Percentiles rank a stretch among this genome's conserved stretches.
Conservation (phyloP, 1,284 basidiomycete genomes). For the Cerioporus squamosus region DNA sequence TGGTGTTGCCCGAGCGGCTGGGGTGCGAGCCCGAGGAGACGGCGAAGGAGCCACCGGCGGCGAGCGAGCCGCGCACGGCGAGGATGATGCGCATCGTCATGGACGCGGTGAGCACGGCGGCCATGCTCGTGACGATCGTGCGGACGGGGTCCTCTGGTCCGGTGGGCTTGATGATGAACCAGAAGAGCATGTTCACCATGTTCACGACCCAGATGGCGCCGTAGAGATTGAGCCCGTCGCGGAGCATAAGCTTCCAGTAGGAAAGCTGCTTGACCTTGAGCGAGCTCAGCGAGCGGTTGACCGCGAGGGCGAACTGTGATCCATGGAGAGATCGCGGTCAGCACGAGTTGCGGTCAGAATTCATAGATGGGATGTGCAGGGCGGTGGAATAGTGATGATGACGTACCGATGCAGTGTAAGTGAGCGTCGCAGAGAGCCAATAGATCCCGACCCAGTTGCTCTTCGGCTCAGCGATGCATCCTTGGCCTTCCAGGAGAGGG, state of each 20-base stretch:
- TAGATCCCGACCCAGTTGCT: slow-evolving; percentile 81
- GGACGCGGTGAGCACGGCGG: slow-evolving; percentile 80
- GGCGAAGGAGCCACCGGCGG: slow-evolving; percentile 68
- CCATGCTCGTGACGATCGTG: slow-evolving; percentile 82
- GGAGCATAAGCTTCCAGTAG: slow-evolving; percentile 84
- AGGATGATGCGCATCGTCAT: slow-evolving; percentile 86
- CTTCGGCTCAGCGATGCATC: slow-evolving; percentile 82
- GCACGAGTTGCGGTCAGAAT: neutral
- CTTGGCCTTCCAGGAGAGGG: slow-evolving; percentile 69
- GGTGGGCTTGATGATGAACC: slow-evolving; percentile 76
- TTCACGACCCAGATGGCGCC: slow-evolving; percentile 76
- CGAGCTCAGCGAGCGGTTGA: slow-evolving; percentile 65
- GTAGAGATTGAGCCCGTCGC: slow-evolving; percentile 83
- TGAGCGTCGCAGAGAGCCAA: slow-evolving; percentile 74
- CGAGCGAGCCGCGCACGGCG: slow-evolving; percentile 72
- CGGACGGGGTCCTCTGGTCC: slow-evolving; percentile 66
- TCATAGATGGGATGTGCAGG: neutral
- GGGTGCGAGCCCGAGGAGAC: slow-evolving; percentile 36
- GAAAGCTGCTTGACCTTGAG: slow-evolving; percentile 60
- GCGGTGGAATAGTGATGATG: neutral
- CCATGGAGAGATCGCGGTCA: neutral
- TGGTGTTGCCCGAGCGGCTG: slow-evolving; percentile 38
- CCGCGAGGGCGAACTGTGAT: slow-evolving; percentile 61
- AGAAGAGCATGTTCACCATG: slow-evolving; percentile 79
- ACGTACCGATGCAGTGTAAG: slow-evolving; percentile 68